Evolutionary conservation across 2,329 filamentous ascomycete genomes (phyloP).

Genomic region (Fonsecaea pedrosoi): DNA sequence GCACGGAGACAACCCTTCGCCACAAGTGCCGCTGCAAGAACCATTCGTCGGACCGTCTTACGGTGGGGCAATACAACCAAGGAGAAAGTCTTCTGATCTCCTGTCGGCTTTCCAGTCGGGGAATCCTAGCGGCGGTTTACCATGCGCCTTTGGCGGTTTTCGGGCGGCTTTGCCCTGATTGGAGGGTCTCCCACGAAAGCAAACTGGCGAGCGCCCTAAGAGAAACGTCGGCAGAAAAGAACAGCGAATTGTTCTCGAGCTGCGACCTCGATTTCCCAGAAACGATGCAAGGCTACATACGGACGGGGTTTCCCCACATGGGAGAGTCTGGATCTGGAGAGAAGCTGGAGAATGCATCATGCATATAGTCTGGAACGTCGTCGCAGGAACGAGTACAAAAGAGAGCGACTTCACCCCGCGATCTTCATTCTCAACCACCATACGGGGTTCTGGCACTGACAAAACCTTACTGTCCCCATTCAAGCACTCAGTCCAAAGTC

Average conservation of each 20-base stretch:
- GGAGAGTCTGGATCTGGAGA: not conserved
- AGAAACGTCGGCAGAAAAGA: not conserved
- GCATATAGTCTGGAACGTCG: not conserved
- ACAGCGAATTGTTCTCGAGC: not conserved
- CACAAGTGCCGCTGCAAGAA: not conserved
- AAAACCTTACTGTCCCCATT: not conserved
- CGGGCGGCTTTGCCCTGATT: not conserved
- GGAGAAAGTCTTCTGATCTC: not conserved
- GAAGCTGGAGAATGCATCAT: constrained; percentile 3
- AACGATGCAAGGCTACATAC: constrained; percentile 1
- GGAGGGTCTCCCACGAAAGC: not conserved
- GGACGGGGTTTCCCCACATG: not conserved
- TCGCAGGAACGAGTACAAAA: not conserved
- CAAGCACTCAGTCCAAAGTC: not conserved
- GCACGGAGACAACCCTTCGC: not conserved
- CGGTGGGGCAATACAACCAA: not conserved
- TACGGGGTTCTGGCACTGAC: not conserved
- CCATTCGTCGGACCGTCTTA: not conserved
- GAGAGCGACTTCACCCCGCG: not conserved
- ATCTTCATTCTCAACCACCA: not conserved
- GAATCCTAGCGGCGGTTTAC: not conserved
- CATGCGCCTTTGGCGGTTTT: constrained; percentile 3
- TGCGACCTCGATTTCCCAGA: not conserved
- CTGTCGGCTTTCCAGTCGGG: not conserved
- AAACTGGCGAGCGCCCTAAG: not conserved